Evolutionary conservation across 768 basidiomycete genomes (phyloP), one percentile per base, ranked within the genome.

Genomic region (Mycena galericulata): DNA sequence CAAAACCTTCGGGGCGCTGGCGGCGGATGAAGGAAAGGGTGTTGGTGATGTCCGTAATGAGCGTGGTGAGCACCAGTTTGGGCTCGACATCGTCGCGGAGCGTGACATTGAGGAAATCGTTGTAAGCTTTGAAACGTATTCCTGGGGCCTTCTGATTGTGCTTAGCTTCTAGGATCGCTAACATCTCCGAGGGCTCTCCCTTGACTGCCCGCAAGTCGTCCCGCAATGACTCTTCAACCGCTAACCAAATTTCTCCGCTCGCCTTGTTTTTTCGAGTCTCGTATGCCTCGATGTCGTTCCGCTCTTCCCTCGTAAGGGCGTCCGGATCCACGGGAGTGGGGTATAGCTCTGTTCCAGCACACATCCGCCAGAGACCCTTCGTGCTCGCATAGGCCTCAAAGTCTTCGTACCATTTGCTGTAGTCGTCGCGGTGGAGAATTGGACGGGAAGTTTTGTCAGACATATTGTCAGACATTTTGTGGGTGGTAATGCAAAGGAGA

Each of bases 131-230:
- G 61, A 51, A 62, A 22, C 36, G 61, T 12, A 62, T 26, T 18
- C 56, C 56, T n/a, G 56, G 56, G 34, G 24, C 56, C 49, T 51
- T 62, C 24, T 51, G 60, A 36, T 63, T 63, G 62, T 63, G 41
- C 26, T 41, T 63, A 15, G 15, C 43, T 5, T 65, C 64, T 4
- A 65, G 54, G 2, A 32, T n/a, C 7, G 10, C 64, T n/a, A 57
- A 22, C 54, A 65, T 65, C 3, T 26, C 34, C 15, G 7, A 17
- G 15, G 64, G 64, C 3, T 65, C 36, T n/a, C 55, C 54, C 46
- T 58, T 57, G 32, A 38, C 17, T 14, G 18, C 54, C 34, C 47
- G 45, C 8, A 65, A n/a, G 46, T 49, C 32, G 15, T 57, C 63
- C 10, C 63, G 36, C 26, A 65, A 15, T n/a, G 54, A 56, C n/a